Percentiles rank a stretch among this genome's conserved stretches.
Conservation (phyloP, 257 asterid species). For the Solanum rostratum region DNA sequence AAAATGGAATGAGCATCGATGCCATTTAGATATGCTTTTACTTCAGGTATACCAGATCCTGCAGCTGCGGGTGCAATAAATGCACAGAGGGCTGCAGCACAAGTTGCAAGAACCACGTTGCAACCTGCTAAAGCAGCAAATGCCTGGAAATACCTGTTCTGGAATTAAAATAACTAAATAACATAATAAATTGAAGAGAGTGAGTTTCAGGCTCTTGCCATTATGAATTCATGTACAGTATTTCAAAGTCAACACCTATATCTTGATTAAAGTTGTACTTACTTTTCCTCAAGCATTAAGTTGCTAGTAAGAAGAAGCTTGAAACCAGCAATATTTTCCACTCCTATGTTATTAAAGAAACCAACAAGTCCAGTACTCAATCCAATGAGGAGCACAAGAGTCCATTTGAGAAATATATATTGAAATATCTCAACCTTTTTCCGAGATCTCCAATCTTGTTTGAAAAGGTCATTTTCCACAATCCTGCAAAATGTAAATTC, state of each 20-base stretch:
- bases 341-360: slow-evolving; percentile 77
- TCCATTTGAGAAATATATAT: slow-evolving; percentile 81
- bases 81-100: slow-evolving; percentile 78
- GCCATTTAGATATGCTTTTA: slow-evolving; percentile 96
- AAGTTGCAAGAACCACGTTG: slow-evolving; percentile 46
- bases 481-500: slow-evolving; percentile 38
- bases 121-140: slow-evolving; percentile 63
- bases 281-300: slow-evolving; percentile 61
- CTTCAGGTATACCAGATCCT: slow-evolving; percentile 99
- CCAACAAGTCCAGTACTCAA: slow-evolving; percentile 70
- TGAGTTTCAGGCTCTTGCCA: not conserved
- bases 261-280: slow-evolving; percentile 20
- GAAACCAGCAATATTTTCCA: slow-evolving; percentile 88
- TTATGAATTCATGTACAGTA: not conserved
- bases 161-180: slow-evolving; percentile 9
- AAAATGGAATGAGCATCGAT: slow-evolving; percentile 90
- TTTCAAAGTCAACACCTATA: not conserved
- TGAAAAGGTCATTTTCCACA: slow-evolving; percentile 77
- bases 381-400: slow-evolving; percentile 88
- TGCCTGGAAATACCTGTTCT: slow-evolving; percentile 53
- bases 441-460: slow-evolving; percentile 96
- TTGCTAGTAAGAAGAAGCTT: slow-evolving; percentile 56
- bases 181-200: slow-evolving; percentile 2
- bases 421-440: slow-evolving; percentile 63
- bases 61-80: slow-evolving; percentile 93